A percentile compares a stretch with the other conserved stretches of the same genome.
phyloP scores from a whole-genome alignment of 495 filamentous ascomycete genomes.

The Oidiodendron maius region DNA sequence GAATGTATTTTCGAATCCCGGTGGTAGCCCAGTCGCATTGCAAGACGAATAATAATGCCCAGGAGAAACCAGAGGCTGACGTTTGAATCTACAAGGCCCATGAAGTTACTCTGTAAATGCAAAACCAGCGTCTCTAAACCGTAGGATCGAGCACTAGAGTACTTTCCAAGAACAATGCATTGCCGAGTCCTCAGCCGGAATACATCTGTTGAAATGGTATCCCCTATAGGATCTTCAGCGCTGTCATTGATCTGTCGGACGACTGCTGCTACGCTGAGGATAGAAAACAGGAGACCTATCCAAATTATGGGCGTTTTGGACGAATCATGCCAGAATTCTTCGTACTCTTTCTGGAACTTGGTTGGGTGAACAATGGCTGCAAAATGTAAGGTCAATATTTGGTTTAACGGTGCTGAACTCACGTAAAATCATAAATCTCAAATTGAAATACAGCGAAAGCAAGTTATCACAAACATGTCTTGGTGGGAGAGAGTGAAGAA shows the following conservation, averaged over 20 bases:
- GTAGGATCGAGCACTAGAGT: conserved; percentile 28
- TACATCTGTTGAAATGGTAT: not conserved
- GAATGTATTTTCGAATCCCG: conserved; percentile 79
- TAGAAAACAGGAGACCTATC: not conserved
- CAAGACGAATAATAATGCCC: conserved; percentile 27
- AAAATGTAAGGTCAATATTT: too few relatives aligned
- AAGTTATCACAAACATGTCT: not conserved
- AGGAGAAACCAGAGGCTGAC: conserved; percentile 29
- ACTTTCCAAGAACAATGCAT: conserved; percentile 43
- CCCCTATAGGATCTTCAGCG: not conserved
- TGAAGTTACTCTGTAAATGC: conserved; percentile 20
- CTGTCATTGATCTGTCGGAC: not conserved
- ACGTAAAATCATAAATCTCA: not conserved
- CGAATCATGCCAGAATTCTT: not conserved
- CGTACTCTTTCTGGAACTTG: not conserved
- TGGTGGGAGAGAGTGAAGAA: not conserved
- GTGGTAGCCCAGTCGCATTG: conserved; percentile 76
- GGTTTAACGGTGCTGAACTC: not conserved
- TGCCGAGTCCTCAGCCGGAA: conserved; percentile 12
- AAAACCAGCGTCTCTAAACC: conserved; percentile 30
- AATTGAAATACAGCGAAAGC: not conserved
- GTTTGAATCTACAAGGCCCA: conserved; percentile 18
- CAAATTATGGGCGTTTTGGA: not conserved
- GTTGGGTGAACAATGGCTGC: not conserved
- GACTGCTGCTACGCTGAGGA: not conserved